phyloP scores from a whole-genome alignment of 306 rosid genomes.

The Sophora flavescens region DNA sequence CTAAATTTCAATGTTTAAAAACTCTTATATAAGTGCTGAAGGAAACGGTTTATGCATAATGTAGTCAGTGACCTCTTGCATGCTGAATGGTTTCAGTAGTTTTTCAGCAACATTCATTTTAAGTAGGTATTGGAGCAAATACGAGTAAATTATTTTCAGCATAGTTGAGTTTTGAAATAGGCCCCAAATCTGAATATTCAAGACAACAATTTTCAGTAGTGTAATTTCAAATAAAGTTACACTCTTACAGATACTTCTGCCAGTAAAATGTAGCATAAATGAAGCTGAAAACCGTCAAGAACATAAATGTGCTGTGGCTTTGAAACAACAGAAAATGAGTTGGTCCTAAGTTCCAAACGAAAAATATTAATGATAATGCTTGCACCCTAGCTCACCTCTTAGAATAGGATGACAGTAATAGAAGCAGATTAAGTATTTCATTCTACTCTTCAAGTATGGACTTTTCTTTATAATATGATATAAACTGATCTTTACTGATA shows the following conservation, averaged over 20 bases:
- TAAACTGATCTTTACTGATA: too few species aligned
- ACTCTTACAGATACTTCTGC: not conserved
- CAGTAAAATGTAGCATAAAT: not conserved
- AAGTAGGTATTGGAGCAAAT: not conserved
- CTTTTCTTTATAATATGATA: not conserved
- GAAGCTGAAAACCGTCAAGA: not conserved
- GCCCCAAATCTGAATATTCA: not conserved
- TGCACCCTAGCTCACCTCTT: not conserved
- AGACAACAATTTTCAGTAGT: not conserved
- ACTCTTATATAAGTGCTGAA: not conserved
- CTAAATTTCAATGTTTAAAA: constrained; percentile 21
- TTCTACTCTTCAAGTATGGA: not conserved
- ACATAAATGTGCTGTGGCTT: constrained; percentile 2
- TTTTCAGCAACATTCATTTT: constrained; percentile 9
- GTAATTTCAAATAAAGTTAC: not conserved
- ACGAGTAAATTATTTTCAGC: not conserved
- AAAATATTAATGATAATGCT: not conserved
- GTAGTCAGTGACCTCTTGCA: not conserved
- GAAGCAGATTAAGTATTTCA: not conserved
- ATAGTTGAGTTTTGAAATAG: not conserved
- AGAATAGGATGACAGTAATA: not conserved
- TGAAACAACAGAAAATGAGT: not conserved
- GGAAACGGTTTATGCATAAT: not conserved
- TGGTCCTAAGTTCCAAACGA: not conserved
- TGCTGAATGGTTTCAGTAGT: constrained; percentile 24